Base-by-base conservation (phyloP, 176 grass and related monocot genomes). In the Lolium rigidum region DNA sequence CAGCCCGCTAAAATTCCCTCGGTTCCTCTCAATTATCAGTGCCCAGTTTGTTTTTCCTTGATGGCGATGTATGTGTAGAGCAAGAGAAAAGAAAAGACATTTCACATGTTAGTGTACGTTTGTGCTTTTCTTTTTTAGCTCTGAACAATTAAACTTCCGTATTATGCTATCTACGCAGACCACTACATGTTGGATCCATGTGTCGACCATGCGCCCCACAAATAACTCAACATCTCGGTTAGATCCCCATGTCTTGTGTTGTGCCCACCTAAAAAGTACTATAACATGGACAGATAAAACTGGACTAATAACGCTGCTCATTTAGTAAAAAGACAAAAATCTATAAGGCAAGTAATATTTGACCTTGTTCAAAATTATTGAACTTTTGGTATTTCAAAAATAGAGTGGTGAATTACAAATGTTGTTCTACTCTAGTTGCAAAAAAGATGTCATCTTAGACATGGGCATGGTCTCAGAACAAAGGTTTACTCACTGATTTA, bases 181-280 rank as follows among this genome's bases (percentile, higher is more conserved):
- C 83, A 49, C 56, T 89, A 25, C 68, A 6, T 35, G 50, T 58
- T 74, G 56, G 62, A 28, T 82, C 50, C 51, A 86, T 28, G 39
- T 26, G 50, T 28, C 70, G 88, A 90, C 78, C 88, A 89, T 38
- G 47, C 58, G 50, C 70, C 83, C 83, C 83, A 77, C 83, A 38
- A 70, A 76, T 85, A 59, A 80, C 76, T 80, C 46, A 61, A 6
- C 49, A 24, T 74, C 56, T 56, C 22, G 66, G 11, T 52, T 56
- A 64, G 80, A 54, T 3, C 61, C 60, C 18, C 0, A 12, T 80
- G 84, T 62, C 77, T 38, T 38, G 8, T n/a, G 18, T 38, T 38
- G 8, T n/a, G 18, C 62, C 48, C 13, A 58, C 14, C 59, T 82
- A 56, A 26, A 8, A 50, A 14, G 54, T 18, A 56, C 16, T 22